Percentiles rank a stretch among this genome's conserved stretches.
phyloP scores from a whole-genome alignment of 2,329 filamentous ascomycete species.

The Diplodia intermedia region DNA sequence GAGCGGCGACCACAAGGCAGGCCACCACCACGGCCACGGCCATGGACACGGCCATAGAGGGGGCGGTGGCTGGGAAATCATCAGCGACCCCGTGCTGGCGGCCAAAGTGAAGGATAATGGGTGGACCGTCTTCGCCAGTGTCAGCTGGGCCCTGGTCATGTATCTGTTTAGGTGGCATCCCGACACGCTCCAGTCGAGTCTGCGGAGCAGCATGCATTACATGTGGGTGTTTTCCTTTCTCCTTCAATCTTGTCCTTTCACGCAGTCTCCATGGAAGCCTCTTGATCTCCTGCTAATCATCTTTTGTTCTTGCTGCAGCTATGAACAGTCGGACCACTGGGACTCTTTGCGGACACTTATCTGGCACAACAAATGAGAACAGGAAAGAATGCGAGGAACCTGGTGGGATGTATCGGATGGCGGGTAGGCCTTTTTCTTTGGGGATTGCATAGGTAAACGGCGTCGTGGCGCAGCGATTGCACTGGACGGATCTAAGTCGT shows the following conservation, averaged over 20 bases:
- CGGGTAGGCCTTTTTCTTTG: neutral
- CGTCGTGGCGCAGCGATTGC: neutral
- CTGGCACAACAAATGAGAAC: constrained; percentile 74
- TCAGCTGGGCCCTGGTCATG: constrained; percentile 95
- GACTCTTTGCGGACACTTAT: constrained; percentile 83
- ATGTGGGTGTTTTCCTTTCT: constrained; percentile 69
- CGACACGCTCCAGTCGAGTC: constrained; percentile 85
- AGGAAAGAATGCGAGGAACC: neutral
- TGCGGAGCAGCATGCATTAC: constrained; percentile 96
- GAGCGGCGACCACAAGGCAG: constrained; percentile 35
- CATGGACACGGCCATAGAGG: constrained; percentile 41
- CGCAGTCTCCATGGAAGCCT: neutral
- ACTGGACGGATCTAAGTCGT: neutral
- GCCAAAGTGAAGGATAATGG: constrained; percentile 64
- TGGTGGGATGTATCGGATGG: no score
- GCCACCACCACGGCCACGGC: neutral
- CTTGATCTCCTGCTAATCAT: constrained; percentile 9
- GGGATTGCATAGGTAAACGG: constrained; percentile 10
- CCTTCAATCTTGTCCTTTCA: neutral
- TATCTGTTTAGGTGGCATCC: constrained; percentile 92
- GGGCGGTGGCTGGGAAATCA: constrained; percentile 48
- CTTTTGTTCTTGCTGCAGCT: constrained; percentile 52
- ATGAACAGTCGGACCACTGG: constrained; percentile 86
- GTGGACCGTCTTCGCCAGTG: constrained; percentile 90
- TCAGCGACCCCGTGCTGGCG: constrained; percentile 48